Conservation (phyloP, 1,284 basidiomycete genomes). For the Puccinia novopanici region DNA sequence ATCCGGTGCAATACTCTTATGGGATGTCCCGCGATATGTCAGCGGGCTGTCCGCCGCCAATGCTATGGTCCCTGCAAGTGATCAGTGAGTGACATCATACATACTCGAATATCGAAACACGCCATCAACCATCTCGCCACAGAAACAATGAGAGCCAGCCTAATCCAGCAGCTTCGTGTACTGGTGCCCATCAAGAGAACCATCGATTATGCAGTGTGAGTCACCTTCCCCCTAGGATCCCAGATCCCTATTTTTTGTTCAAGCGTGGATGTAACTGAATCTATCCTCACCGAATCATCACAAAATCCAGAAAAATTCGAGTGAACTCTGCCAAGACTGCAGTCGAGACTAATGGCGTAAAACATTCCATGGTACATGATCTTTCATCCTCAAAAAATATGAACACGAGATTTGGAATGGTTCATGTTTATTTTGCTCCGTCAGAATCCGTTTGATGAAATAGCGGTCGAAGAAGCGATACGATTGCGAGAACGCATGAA, state of each 20-base stretch:
- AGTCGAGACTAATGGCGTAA: slow-evolving; percentile 84
- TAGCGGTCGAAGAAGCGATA: slow-evolving; percentile 93
- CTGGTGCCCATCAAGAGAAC: slow-evolving; percentile 84
- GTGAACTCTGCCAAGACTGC: slow-evolving; percentile 88
- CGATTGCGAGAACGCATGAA: slow-evolving; percentile 79
- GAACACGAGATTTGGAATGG: neutral
- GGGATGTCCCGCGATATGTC: neutral
- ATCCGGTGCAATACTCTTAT: too few species aligned
- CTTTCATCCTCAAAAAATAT: neutral
- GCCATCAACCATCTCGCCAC: neutral
- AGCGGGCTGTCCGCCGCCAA: neutral
- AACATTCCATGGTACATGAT: slow-evolving; percentile 86
- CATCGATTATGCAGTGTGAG: slow-evolving; percentile 60
- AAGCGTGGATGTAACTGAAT: too few species aligned
- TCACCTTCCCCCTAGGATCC: slow-evolving; percentile 6
- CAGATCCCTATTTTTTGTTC: too few species aligned
- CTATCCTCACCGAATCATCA: neutral
- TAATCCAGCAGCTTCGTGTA: slow-evolving; percentile 65
- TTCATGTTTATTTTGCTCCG: too few species aligned
- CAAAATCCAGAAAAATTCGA: slow-evolving; percentile 76
- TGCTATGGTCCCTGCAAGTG: too few species aligned
- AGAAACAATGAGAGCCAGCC: slow-evolving; percentile 59
- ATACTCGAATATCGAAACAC: too few species aligned
- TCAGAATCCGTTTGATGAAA: slow-evolving; percentile 63
- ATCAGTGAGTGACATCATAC: neutral